phyloP scores from a whole-genome alignment of 495 filamentous ascomycete genomes.

The Bombardia bombarda region DNA sequence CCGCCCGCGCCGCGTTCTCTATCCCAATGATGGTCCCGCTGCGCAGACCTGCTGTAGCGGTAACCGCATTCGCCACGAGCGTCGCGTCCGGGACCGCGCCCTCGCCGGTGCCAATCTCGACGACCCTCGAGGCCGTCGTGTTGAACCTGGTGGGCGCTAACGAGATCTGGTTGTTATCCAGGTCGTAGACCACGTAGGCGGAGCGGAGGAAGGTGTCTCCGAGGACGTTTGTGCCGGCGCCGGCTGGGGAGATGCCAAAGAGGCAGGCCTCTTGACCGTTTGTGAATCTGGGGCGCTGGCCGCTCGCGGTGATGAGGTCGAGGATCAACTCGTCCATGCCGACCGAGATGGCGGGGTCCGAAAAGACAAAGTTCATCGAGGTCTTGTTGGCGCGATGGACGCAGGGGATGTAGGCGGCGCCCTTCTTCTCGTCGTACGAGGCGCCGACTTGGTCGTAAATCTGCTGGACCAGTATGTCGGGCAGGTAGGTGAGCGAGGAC shows the following conservation, averaged over 20 bases:
- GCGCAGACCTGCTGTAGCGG: slow-evolving; percentile 33
- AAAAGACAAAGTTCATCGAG: slow-evolving; percentile 63
- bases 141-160: slow-evolving; percentile 84
- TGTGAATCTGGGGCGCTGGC: slow-evolving; percentile 44
- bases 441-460: slow-evolving; percentile 62
- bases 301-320: slow-evolving; percentile 42
- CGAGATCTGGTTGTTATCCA: slow-evolving; percentile 80
- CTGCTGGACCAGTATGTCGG: slow-evolving; percentile 51
- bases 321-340: slow-evolving; percentile 71
- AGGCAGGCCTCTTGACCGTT: slow-evolving; percentile 58
- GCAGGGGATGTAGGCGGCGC: slow-evolving; percentile 68
- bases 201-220: slow-evolving; percentile 91
- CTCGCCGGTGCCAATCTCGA: slow-evolving; percentile 63
- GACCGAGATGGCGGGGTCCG: slow-evolving; percentile 60
- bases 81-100: slow-evolving; percentile 64
- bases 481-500: slow-evolving; percentile 81
- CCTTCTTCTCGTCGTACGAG: slow-evolving; percentile 46
- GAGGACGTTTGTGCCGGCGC: slow-evolving; percentile 57
- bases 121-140: slow-evolving; percentile 50
- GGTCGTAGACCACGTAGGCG: slow-evolving; percentile 88
- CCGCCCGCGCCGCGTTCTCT: not conserved
- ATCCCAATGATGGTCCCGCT: not conserved
- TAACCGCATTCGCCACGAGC: slow-evolving; percentile 55
- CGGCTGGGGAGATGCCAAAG: slow-evolving; percentile 70
- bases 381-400: slow-evolving; percentile 46